Evolutionary conservation across 1,139 yeast species (phyloP).

Genomic region (Kodamaea anthophila): DNA sequence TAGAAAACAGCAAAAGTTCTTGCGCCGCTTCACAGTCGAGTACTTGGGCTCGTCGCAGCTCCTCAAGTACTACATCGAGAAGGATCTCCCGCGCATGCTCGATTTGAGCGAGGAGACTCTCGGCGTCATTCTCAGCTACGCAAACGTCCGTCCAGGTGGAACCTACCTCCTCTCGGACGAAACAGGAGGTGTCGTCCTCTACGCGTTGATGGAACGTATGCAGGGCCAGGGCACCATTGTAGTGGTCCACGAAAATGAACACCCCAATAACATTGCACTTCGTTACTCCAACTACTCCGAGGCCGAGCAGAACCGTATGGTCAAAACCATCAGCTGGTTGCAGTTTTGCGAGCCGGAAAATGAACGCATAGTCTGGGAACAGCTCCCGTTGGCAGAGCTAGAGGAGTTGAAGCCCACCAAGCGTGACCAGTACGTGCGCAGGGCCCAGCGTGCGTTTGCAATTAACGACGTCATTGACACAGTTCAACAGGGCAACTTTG

Average conservation of each 20-base stretch:
- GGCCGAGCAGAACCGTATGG: constrained; percentile 45
- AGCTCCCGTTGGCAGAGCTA: constrained; percentile 46
- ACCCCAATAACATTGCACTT: constrained; percentile 71
- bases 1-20: constrained; percentile 86
- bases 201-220: constrained; percentile 87
- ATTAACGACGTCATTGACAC: constrained; percentile 48
- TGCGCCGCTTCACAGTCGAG: constrained; percentile 78
- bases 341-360: constrained; percentile 78
- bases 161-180: constrained; percentile 84
- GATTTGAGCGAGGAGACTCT: constrained; percentile 81
- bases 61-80: constrained; percentile 65
- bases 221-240: constrained; percentile 73
- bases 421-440: constrained; percentile 61
- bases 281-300: constrained; percentile 59
- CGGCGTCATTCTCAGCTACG: constrained; percentile 69
- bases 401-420: constrained; percentile 53
- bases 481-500: constrained; percentile 53
- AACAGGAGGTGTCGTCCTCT: constrained; percentile 78
- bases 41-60: constrained; percentile 73
- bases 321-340: constrained; percentile 69
- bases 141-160: constrained; percentile 85
- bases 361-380: constrained; percentile 46
- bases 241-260: constrained; percentile 86
- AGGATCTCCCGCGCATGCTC: constrained; percentile 65
- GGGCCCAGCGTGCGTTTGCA: constrained; percentile 52